phyloP scores from a whole-genome alignment of 441 rosid species.

The Populus hybrid region DNA sequence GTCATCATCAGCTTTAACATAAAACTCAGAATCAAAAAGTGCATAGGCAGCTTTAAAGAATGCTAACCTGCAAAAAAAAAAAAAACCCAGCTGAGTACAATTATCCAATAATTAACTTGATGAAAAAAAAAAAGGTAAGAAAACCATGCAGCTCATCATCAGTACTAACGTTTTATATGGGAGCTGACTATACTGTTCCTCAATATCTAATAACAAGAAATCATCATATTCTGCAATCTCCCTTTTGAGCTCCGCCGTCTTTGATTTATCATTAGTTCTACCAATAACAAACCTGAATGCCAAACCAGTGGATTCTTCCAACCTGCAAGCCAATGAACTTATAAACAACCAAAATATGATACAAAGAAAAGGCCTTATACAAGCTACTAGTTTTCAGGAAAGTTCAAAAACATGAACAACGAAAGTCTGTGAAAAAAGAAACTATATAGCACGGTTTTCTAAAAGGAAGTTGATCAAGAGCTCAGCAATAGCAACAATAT shows the following conservation, averaged over 20 bases:
- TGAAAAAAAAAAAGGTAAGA: not conserved
- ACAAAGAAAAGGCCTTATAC: not conserved
- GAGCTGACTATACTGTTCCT: conserved; percentile 96
- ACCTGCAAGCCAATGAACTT: conserved; percentile 32
- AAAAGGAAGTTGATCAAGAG: not conserved
- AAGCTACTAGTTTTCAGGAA: not conserved
- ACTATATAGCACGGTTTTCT: not conserved
- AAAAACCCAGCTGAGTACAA: conserved; percentile 2
- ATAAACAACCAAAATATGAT: not conserved
- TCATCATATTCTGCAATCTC: conserved; percentile 83
- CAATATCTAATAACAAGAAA: conserved; percentile 74
- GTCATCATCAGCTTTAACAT: conserved; percentile 95
- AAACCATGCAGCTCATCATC: conserved; percentile 2
- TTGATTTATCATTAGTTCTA: conserved; percentile 47
- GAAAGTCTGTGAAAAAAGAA: not conserved
- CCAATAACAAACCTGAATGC: conserved; percentile 81
- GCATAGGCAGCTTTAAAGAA: conserved; percentile 89
- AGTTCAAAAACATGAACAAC: not conserved
- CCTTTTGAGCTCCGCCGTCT: conserved; percentile 61
- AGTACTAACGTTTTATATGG: conserved; percentile 96
- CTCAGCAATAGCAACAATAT: not conserved
- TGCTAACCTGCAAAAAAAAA: conserved; percentile 52
- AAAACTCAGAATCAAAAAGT: conserved; percentile 77
- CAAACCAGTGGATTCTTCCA: conserved; percentile 89
- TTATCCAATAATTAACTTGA: not conserved